phyloP scores from a whole-genome alignment of 768 basidiomycete species.

The Ramaria sp. region DNA sequence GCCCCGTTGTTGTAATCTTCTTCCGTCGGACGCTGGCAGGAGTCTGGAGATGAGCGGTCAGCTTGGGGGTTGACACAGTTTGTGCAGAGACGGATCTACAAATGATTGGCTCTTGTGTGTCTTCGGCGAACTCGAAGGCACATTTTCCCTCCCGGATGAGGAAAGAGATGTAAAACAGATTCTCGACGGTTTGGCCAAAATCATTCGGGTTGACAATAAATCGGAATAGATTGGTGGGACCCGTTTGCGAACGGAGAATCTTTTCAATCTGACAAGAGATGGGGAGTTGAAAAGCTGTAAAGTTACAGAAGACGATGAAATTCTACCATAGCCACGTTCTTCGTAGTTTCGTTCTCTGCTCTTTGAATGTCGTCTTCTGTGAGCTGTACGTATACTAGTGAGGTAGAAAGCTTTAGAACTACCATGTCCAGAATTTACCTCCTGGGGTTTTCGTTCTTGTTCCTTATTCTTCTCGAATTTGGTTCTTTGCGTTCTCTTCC shows the following conservation, averaged over 20 bases:
- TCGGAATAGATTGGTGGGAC: constrained; percentile 65
- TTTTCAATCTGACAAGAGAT: constrained; percentile 40
- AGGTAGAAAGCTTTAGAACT: neutral
- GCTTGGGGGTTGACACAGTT: neutral
- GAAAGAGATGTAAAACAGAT: constrained; percentile 92
- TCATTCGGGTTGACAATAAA: constrained; percentile 85
- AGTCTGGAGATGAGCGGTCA: constrained; percentile 27
- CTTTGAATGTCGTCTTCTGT: constrained; percentile 74
- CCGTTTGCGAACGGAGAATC: constrained; percentile 38
- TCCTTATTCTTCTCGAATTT: constrained; percentile 64
- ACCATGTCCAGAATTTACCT: constrained; percentile 22
- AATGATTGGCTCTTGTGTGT: constrained; percentile 59
- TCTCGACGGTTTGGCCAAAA: constrained; percentile 93
- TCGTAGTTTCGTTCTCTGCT: constrained; percentile 82
- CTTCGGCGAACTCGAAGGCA: constrained; percentile 53
- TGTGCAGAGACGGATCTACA: constrained; percentile 35
- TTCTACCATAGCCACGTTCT: constrained; percentile 67
- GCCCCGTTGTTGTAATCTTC: constrained; percentile 55
- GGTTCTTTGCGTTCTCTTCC: constrained; percentile 45
- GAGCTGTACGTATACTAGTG: constrained; percentile 22
- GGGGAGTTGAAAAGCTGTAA: neutral
- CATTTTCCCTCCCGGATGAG: constrained; percentile 79
- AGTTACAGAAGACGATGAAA: neutral
- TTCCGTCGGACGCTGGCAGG: constrained; percentile 51
- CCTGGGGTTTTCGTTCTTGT: constrained; percentile 60